phyloP scores from a whole-genome alignment of 2,329 filamentous ascomycete species.

The Botrytis paeoniae region DNA sequence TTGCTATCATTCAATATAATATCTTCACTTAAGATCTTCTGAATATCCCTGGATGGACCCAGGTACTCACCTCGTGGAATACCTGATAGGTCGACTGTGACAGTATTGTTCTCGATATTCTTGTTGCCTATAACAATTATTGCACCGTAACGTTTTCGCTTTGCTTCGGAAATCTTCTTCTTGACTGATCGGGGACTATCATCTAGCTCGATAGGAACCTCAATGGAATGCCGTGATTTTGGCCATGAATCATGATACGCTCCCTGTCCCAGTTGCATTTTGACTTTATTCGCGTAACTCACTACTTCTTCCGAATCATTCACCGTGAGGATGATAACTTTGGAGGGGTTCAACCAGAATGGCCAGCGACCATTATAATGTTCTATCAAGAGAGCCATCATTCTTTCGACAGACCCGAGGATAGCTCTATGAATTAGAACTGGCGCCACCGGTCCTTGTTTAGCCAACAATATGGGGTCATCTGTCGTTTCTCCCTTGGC shows the following conservation, averaged over 20 bases:
- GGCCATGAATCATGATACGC: conserved; percentile 25
- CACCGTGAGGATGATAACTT: conserved; percentile 71
- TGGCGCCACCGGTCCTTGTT: conserved; percentile 62
- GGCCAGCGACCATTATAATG: conserved; percentile 78
- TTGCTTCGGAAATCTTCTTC: conserved; percentile 72
- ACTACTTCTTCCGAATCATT: conserved; percentile 50
- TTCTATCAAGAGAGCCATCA: conserved; percentile 83
- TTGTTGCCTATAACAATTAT: conserved; percentile 69
- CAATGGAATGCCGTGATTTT: conserved; percentile 19
- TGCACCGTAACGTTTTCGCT: conserved; percentile 66
- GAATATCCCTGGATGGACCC: neutral
- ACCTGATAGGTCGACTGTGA: conserved; percentile 48
- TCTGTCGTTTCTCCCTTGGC: conserved; percentile 49
- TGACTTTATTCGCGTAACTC: conserved; percentile 30
- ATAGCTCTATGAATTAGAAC: conserved; percentile 85
- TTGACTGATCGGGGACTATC: conserved; percentile 58
- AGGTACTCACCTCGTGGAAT: conserved; percentile 28
- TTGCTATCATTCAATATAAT: neutral
- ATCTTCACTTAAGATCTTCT: neutral
- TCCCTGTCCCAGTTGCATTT: conserved; percentile 1
- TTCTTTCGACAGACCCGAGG: conserved; percentile 77
- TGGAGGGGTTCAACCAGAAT: conserved; percentile 83
- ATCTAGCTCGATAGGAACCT: conserved; percentile 67
- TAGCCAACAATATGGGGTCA: conserved; percentile 47
- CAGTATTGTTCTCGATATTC: conserved; percentile 56